Percentiles rank a stretch among this genome's conserved stretches.
phyloP scores from a whole-genome alignment of 106 monocot species.

The Triglochin maritima region DNA sequence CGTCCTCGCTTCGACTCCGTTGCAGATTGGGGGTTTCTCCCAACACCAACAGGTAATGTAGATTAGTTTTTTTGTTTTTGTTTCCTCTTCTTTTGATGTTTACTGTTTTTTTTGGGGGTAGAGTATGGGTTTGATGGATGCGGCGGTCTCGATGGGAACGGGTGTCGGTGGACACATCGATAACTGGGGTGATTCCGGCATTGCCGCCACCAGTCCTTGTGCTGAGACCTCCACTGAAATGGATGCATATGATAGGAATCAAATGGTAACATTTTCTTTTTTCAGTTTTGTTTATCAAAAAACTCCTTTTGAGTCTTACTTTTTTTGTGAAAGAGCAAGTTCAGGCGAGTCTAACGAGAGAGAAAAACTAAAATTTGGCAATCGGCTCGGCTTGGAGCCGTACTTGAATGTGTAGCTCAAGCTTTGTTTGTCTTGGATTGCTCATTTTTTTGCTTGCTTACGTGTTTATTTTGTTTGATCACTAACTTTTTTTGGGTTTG shows the following conservation, averaged over 20 bases:
- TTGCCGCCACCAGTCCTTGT: constrained; percentile 34
- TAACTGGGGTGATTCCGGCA: constrained; percentile 61
- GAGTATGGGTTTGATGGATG: constrained; percentile 25
- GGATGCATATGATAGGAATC: constrained; percentile 35
- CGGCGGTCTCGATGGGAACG: constrained; percentile 10
- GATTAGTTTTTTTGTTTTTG: background rate
- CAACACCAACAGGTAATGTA: constrained; percentile 22
- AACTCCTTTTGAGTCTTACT: too few relatives aligned
- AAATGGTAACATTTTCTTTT: constrained; percentile 3
- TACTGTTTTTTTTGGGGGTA: background rate
- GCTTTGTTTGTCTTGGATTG: too few relatives aligned
- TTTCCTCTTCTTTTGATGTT: background rate
- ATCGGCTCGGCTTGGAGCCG: too few relatives aligned
- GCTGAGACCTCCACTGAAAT: constrained; percentile 58
- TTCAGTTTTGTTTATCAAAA: too few relatives aligned
- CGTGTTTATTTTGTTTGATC: too few relatives aligned
- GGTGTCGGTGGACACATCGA: constrained; percentile 32
- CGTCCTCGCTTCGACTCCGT: constrained; percentile 25
- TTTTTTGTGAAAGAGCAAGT: too few relatives aligned
- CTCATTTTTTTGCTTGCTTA: too few relatives aligned
- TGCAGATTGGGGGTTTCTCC: constrained; percentile 29
- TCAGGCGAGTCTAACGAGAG: too few relatives aligned
- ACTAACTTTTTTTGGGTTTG: too few relatives aligned
- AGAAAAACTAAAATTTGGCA: too few relatives aligned
- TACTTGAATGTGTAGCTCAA: too few relatives aligned